Evolutionary conservation across 1,284 basidiomycete species (phyloP).

Genomic region (Amylostereum areolatum): DNA sequence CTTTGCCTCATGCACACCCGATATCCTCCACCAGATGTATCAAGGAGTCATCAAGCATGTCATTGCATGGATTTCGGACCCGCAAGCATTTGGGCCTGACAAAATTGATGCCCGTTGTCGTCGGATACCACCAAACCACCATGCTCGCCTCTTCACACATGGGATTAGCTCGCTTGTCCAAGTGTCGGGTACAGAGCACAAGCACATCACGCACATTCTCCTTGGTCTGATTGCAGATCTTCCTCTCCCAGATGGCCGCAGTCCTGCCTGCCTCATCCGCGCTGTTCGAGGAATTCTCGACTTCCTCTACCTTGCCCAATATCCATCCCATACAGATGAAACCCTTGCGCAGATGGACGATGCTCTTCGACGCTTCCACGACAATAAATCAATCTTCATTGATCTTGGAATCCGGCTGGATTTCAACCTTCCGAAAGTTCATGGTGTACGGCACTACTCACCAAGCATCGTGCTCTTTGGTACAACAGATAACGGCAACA

Average conservation of each 20-base stretch:
- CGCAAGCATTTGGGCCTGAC: neutral
- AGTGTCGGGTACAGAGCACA: conserved; percentile 16
- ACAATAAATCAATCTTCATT: too few species aligned
- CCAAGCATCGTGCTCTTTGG: too few species aligned
- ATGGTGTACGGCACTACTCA: too few species aligned
- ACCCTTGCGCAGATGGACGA: too few species aligned
- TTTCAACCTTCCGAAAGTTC: too few species aligned
- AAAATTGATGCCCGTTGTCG: neutral
- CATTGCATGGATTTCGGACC: conserved; percentile 1
- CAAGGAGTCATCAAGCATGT: conserved; percentile 13
- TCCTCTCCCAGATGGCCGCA: neutral
- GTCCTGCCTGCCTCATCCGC: neutral
- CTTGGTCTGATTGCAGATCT: conserved; percentile 10
- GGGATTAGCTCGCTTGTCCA: conserved; percentile 15
- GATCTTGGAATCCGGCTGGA: too few species aligned
- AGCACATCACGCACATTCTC: conserved; percentile 16
- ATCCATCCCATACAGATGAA: too few species aligned
- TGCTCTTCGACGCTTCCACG: too few species aligned
- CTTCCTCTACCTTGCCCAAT: too few species aligned
- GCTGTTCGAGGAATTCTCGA: too few species aligned
- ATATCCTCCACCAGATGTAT: conserved; percentile 31
- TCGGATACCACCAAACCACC: conserved; percentile 13
- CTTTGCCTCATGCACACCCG: conserved; percentile 23
- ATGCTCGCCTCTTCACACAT: conserved; percentile 16
- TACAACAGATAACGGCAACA: too few species aligned